Evolutionary conservation across 2,329 filamentous ascomycete genomes (phyloP).

Genomic region (Fusarium longipes): DNA sequence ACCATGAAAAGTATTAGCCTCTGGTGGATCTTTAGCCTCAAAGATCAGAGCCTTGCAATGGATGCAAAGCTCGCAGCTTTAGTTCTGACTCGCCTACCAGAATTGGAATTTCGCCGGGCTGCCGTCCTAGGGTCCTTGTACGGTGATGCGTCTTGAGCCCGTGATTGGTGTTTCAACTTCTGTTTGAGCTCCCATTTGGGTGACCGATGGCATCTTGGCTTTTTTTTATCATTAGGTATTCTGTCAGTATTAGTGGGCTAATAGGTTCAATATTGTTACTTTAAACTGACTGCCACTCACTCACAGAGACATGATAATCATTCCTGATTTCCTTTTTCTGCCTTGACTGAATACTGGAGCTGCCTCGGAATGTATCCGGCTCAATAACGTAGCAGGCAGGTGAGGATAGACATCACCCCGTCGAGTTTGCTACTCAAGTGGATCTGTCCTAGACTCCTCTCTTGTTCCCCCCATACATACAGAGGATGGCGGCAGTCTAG

Average conservation of each 20-base stretch:
- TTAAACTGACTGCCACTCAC: background rate
- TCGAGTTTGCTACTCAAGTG: constrained; percentile 5
- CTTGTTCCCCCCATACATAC: constrained; percentile 1
- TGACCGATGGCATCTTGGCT: constrained; percentile 13
- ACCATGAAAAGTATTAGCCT: constrained; percentile 17
- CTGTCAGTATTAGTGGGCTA: background rate
- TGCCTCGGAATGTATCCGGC: constrained; percentile 8
- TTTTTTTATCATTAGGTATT: background rate
- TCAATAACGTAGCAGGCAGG: background rate
- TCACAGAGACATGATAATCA: background rate
- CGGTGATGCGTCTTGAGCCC: background rate
- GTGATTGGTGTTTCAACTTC: constrained; percentile 2
- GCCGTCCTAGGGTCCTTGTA: background rate
- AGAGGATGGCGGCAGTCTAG: too few relatives aligned
- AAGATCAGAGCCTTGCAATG: constrained; percentile 16
- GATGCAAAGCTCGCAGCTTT: constrained; percentile 11
- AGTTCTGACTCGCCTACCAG: constrained; percentile 22
- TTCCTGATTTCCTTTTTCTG: background rate
- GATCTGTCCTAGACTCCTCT: constrained; percentile 1
- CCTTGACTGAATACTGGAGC: background rate
- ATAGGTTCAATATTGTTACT: background rate
- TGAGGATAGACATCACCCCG: background rate
- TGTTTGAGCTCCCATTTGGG: constrained; percentile 19
- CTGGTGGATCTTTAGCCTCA: background rate
- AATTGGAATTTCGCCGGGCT: constrained; percentile 12